Evolutionary conservation across 805 yeast species (phyloP).

Genomic region (Ogataea glucozyma): DNA sequence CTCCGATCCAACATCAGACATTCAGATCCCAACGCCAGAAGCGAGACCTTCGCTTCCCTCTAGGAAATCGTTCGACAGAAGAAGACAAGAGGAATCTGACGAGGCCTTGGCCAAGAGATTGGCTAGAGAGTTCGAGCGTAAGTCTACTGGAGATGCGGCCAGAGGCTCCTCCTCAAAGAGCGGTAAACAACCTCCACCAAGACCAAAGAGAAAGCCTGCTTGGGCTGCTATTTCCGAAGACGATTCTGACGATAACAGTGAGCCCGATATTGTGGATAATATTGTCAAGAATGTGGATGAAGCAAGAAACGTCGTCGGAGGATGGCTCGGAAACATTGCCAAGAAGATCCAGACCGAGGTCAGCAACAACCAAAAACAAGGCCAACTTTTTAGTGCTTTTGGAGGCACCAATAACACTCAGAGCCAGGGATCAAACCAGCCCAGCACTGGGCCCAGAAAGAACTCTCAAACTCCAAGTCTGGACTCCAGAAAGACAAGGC

Average conservation of each 20-base stretch:
- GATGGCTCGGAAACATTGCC: conserved; percentile 74
- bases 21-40: conserved; percentile 47
- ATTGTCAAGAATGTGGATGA: conserved; percentile 78
- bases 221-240: conserved; percentile 24
- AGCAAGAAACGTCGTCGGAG: conserved; percentile 70
- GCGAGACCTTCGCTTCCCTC: conserved; percentile 35
- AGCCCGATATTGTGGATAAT: conserved; percentile 54
- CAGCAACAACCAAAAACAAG: conserved; percentile 26
- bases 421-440: no score
- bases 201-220: conserved; percentile 31
- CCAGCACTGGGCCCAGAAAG: no score
- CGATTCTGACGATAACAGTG: conserved; percentile 38
- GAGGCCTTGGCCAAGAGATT: conserved; percentile 80
- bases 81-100: conserved; percentile 45
- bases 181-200: conserved; percentile 20
- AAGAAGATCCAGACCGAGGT: conserved; percentile 42
- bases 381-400: conserved; percentile 35
- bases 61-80: conserved; percentile 34
- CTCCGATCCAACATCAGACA: conserved; percentile 68
- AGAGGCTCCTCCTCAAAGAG: conserved; percentile 1
- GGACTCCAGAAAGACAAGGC: conserved; percentile 12
- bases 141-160: conserved; percentile 10
- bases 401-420: conserved; percentile 20
- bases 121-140: conserved; percentile 57
- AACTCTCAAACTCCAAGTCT: conserved; percentile 7